These are phyloP conservation scores for Lecanoromycetidae sp. DNA, from an alignment of 2,329 filamentous ascomycete species.

Conservation along the genomic window DNA sequence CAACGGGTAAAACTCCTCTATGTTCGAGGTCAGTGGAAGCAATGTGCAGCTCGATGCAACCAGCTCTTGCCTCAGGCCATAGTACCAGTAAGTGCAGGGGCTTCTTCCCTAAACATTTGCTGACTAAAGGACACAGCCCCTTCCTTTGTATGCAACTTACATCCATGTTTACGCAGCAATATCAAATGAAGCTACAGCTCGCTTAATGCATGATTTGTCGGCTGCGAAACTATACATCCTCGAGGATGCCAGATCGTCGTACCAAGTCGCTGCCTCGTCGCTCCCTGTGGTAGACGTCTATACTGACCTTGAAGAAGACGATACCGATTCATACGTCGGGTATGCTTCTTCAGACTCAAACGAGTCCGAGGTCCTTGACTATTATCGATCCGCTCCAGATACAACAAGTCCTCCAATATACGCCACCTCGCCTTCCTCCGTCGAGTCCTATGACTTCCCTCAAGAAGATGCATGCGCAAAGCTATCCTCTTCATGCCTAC, in stretches of 20 bases:
- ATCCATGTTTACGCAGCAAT: conserved; percentile 37
- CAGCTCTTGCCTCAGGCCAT: conserved; percentile 24
- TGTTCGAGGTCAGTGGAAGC: conserved; percentile 29
- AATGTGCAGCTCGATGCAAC: conserved; percentile 27
- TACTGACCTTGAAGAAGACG: neutral
- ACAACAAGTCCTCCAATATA: neutral
- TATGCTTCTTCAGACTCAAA: neutral
- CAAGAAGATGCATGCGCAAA: neutral
- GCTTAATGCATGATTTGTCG: conserved; percentile 36
- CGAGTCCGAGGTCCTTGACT: neutral
- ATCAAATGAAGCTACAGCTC: conserved; percentile 36
- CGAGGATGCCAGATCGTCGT: conserved; percentile 30
- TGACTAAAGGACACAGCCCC: conserved; percentile 23
- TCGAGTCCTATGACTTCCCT: neutral
- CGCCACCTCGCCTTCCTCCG: neutral
- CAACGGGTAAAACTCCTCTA: conserved; percentile 28
- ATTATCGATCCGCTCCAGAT: neutral
- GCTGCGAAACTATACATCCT: conserved; percentile 32
- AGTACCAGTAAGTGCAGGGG: conserved; percentile 21
- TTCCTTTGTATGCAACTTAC: conserved; percentile 28
- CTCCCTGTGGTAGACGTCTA: conserved; percentile 19
- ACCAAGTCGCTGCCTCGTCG: conserved; percentile 25
- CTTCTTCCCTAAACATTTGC: neutral
- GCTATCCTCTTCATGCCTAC: neutral
- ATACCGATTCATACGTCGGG: neutral